Evolutionary conservation across 2,329 filamentous ascomycete species (phyloP).

Genomic region (Aureobasidium mangrovei): DNA sequence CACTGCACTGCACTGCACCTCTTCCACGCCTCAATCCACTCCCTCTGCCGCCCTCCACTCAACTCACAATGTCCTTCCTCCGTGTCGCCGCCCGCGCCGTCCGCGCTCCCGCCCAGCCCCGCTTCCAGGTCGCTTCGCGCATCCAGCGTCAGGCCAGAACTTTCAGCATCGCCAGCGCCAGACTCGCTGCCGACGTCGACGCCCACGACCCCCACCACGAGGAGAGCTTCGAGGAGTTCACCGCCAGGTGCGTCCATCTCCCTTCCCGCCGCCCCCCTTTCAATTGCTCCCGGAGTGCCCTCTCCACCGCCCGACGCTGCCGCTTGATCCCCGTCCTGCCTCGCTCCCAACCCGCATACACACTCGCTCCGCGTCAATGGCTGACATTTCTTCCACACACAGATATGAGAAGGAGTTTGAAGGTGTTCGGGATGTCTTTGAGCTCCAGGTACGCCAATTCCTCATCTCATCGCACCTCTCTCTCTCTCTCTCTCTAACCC

Average conservation of each 20-base stretch:
- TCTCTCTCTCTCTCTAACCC: background rate
- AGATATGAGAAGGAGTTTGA: conserved; percentile 99
- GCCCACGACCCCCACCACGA: conserved; percentile 60
- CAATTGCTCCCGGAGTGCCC: conserved; percentile 38
- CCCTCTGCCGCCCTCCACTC: conserved; percentile 2
- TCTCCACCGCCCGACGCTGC: conserved; percentile 37
- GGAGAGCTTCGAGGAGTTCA: conserved; percentile 99
- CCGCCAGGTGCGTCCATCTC: conserved; percentile 66
- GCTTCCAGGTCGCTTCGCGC: conserved; percentile 14
- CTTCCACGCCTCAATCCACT: conserved; percentile 18
- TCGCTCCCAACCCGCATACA: background rate
- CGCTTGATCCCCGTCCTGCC: background rate
- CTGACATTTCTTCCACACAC: conserved; percentile 17
- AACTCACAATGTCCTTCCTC: conserved; percentile 21
- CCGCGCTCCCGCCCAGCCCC: conserved; percentile 19
- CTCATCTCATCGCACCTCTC: background rate
- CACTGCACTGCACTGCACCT: background rate
- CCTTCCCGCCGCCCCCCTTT: conserved; percentile 42
- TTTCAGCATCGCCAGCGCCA: conserved; percentile 46
- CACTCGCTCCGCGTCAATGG: background rate
- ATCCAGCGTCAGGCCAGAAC: conserved; percentile 21
- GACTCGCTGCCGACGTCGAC: conserved; percentile 25
- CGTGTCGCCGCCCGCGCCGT: conserved; percentile 21
- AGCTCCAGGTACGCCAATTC: conserved; percentile 74
- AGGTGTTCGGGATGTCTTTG: conserved; percentile 93